These are phyloP conservation scores for Tolypocladium pustulatum DNA, from an alignment of 2,329 filamentous ascomycete species.

Conservation along the genomic window DNA sequence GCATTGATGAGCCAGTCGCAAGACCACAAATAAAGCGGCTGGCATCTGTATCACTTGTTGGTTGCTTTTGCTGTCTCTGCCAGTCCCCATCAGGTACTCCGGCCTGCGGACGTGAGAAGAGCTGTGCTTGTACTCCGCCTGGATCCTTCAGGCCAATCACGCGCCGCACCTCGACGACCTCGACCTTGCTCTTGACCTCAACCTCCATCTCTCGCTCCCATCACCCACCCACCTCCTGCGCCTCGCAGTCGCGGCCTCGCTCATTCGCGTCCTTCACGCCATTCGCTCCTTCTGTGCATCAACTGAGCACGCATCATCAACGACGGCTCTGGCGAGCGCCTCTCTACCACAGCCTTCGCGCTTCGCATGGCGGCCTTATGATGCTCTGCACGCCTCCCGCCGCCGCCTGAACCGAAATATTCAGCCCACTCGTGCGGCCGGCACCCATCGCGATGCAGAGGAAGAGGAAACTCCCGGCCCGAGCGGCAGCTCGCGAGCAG, in stretches of 20 bases:
- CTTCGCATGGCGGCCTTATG: constrained; percentile 19
- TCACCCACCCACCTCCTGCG: not conserved
- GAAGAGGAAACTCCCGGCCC: constrained; percentile 54
- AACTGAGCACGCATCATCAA: not conserved
- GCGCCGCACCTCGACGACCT: constrained; percentile 1
- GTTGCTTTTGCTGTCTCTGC: not conserved
- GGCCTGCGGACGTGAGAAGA: not conserved
- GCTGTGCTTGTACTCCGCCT: constrained; percentile 1
- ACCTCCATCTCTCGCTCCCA: not conserved
- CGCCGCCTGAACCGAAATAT: not conserved
- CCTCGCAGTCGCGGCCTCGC: not conserved
- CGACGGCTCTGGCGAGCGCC: not conserved
- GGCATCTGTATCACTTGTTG: not conserved
- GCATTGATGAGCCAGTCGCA: not conserved
- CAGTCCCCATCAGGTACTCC: not conserved
- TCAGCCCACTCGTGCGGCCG: not conserved
- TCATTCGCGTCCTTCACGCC: not conserved
- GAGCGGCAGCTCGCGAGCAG: constrained; percentile 51
- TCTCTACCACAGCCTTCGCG: not conserved
- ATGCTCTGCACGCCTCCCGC: constrained; percentile 11
- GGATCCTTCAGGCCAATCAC: constrained; percentile 5
- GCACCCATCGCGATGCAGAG: constrained; percentile 41
- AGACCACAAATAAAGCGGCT: not conserved
- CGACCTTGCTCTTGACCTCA: not conserved
- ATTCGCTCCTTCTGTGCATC: not conserved